Evolutionary conservation across 805 yeast species (phyloP).

Genomic region (Yarrowia divulgata): DNA sequence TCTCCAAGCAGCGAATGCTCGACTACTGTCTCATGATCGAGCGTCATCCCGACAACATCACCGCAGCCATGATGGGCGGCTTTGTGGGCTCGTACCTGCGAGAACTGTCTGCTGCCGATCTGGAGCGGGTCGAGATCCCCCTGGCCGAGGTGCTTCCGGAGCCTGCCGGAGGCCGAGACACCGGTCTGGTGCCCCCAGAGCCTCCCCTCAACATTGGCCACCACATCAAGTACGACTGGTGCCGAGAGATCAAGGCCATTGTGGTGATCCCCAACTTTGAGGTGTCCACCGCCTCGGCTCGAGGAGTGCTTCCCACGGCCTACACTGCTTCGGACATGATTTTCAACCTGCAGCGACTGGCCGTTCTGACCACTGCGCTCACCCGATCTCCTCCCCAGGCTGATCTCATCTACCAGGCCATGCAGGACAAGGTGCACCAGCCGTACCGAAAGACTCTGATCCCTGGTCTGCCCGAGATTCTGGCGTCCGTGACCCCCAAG

Average conservation of each 20-base stretch:
- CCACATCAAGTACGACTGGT: slow-evolving; percentile 86
- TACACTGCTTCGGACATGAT: slow-evolving; percentile 84
- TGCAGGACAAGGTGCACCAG: slow-evolving; percentile 97
- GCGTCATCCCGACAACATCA: slow-evolving; percentile 97
- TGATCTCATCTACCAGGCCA: slow-evolving; percentile 84
- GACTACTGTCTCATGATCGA: slow-evolving; percentile 97
- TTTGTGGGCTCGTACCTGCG: slow-evolving; percentile 94
- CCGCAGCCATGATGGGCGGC: slow-evolving; percentile 99
- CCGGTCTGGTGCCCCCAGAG: slow-evolving; percentile 72
- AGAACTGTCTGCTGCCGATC: slow-evolving; percentile 75
- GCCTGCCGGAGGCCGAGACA: slow-evolving; percentile 72
- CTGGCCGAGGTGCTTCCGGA: slow-evolving; percentile 83
- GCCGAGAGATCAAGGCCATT: slow-evolving; percentile 79
- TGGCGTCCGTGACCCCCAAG: slow-evolving; percentile 79
- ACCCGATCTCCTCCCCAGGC: slow-evolving; percentile 85
- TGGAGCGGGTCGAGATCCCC: slow-evolving; percentile 80
- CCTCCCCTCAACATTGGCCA: slow-evolving; percentile 91
- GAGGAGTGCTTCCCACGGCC: slow-evolving; percentile 85
- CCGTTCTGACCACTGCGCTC: slow-evolving; percentile 90
- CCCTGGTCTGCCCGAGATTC: slow-evolving; percentile 87
- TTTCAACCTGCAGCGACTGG: slow-evolving; percentile 91
- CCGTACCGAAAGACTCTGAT: slow-evolving; percentile 93
- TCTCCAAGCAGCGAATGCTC: slow-evolving; percentile 80
- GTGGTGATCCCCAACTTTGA: slow-evolving; percentile 95
- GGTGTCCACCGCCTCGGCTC: slow-evolving; percentile 87